Evolutionary conservation across 306 rosid species (phyloP), one percentile per base, ranked within the genome.

Genomic region (Prunus kanzakura): DNA sequence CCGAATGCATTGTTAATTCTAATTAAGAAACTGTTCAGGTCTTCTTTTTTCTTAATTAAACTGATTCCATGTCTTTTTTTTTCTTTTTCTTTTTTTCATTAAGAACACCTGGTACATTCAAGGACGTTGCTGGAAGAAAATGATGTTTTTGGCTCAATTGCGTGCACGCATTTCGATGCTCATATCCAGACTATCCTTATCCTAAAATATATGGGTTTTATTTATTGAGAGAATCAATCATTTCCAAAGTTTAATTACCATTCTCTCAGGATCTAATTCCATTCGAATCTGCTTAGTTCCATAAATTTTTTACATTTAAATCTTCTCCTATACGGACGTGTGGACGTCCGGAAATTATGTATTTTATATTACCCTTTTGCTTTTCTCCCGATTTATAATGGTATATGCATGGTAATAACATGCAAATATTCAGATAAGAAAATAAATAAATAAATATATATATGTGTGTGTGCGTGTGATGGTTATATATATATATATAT

Each of bases 91-190:
- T n/a, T 35, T 9, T 11, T 13, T 2, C 52, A 11, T 60, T 20
- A 60, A 60, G 4, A 38, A 6, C 43, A 38, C 8, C 9, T 38
- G 8, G 43, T 38, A 38, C 43, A 38, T 38, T 6, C 41, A 6
- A 38, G 43, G 43, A 1, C 2, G 43, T 38, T 38, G 43, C 43
- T 38, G 2, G 23, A 15, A 54, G 72, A 78, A 78, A 63, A 71
- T 78, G 77, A 62, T 71, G 49, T 47, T 73, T 77, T 66, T 52
- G 46, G 81, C 81, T 29, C 18, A 66, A 43, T 46, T 74, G 20
- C 11, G 20, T 5, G 88, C 88, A 87, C 88, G 86, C 82, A 71
- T 82, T 75, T 79, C 54, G 38, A 83, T 58, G 81, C 75, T 49
- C 22, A 45, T 11, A 30, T 23, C 70, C 58, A 46, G 83, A 73